Base-by-base conservation (phyloP, 805 yeast genomes). In the Lipomyces spencermartinsiae region DNA sequence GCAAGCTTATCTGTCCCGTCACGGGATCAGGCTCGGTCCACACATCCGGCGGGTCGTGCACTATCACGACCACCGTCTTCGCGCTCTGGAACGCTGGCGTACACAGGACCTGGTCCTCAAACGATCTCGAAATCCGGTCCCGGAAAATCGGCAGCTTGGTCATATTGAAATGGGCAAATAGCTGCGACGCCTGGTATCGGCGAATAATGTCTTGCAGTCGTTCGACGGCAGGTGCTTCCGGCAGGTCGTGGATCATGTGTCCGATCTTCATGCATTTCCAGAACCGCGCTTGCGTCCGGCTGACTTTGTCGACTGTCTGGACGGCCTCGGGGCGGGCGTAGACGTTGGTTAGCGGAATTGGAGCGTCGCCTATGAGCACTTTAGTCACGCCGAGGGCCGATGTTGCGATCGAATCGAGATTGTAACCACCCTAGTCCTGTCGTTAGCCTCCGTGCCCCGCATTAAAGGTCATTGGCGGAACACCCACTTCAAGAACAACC, bases 301-400 rank as follows among this genome's bases (percentile, higher is more conserved):
- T 84, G 2, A 95, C 98, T 74, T 90, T 90, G 72, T 90, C 92
- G 22, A 95, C 86, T 22, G 89, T 91, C 74, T 87, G 90, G 2
- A 95, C 83, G 0, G 97, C 90, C 71, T 90, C 93, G 7, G 87
- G 80, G 65, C 87, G 87, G 0, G 98, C 97, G 62, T 87, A 83
- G 53, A 82, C 81, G 4, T 87, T 83, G 53, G 86, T 84, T 46
- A 93, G 83, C 72, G 86, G 72, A 66, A 91, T 96, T 0, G 99
- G 98, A 2, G 98, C 97, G 76, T 95, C 98, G 5, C 99, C 99
- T 22, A 95, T 84, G 59, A 95, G 82, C 0, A 91, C 94, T 77
- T 93, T 92, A 2, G 97, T 90, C 4, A 95, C 98, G 0, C 95
- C 94, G 60, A 95, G 81, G 0, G 98, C 99, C 68, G 97, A 90